Evolutionary conservation across 2,329 filamentous ascomycete genomes (phyloP).

Genomic region (Cordyceps farinosa): DNA sequence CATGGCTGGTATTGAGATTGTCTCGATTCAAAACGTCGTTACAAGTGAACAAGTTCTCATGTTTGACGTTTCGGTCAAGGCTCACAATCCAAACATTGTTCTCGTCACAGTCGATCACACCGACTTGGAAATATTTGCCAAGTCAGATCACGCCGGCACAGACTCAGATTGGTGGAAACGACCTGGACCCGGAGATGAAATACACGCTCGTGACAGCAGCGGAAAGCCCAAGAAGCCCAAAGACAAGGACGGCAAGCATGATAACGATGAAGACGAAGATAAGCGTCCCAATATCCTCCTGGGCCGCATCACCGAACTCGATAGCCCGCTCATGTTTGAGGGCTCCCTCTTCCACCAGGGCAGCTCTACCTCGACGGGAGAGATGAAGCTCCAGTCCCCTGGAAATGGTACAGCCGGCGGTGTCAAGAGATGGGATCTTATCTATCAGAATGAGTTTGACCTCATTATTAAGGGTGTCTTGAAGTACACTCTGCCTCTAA

Average conservation of each 20-base stretch:
- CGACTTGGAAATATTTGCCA: slow-evolving; percentile 91
- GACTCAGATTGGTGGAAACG: slow-evolving; percentile 57
- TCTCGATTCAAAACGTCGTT: slow-evolving; percentile 82
- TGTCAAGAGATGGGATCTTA: slow-evolving; percentile 81
- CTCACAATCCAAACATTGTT: slow-evolving; percentile 90
- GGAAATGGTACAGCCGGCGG: slow-evolving; percentile 88
- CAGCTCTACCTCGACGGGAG: slow-evolving; percentile 69
- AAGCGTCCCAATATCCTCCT: slow-evolving; percentile 75
- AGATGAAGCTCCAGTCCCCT: slow-evolving; percentile 76
- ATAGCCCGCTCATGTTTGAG: slow-evolving; percentile 84
- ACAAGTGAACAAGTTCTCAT: slow-evolving; percentile 94
- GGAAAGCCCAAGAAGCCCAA: slow-evolving; percentile 26
- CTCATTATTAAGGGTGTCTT: slow-evolving; percentile 87
- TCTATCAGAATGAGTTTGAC: slow-evolving; percentile 88
- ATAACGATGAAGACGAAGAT: slow-evolving; percentile 56
- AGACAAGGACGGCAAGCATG: slow-evolving; percentile 35
- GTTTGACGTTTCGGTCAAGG: slow-evolving; percentile 83
- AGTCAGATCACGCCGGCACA: slow-evolving; percentile 81
- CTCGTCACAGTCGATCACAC: slow-evolving; percentile 81
- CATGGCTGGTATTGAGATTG: slow-evolving; percentile 71
- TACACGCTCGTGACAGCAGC: slow-evolving; percentile 18
- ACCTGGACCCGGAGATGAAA: not conserved
- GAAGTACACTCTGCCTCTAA: slow-evolving; percentile 70
- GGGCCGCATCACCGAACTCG: slow-evolving; percentile 82
- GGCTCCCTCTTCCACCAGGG: slow-evolving; percentile 80